A percentile compares a stretch with the other conserved stretches of the same genome.
Conservation (phyloP, 352 stramenopile genomes). For the Phytopythium chamaehyphon region DNA sequence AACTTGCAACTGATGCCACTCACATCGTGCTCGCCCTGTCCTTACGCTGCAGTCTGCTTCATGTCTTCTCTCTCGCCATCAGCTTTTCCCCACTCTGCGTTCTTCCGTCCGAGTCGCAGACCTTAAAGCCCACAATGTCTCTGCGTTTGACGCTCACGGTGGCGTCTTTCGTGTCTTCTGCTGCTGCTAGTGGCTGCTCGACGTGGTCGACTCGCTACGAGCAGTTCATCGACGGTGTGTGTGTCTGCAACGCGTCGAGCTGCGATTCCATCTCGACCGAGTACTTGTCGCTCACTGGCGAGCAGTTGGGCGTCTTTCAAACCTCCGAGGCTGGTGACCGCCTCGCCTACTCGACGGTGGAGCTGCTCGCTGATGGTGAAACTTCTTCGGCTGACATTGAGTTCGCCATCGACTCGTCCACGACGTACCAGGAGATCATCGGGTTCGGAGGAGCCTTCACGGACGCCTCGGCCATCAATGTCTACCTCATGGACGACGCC, state of each 20-base stretch:
- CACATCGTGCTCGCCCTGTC: too few species aligned
- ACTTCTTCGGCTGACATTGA: conserved; percentile 7
- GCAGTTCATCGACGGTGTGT: conserved; percentile 42
- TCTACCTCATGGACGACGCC: conserved; percentile 48
- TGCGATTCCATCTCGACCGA: conserved; percentile 55
- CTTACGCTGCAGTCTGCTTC: too few species aligned
- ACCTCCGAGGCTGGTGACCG: conserved; percentile 47
- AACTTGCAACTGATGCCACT: too few species aligned
- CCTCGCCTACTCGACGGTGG: conserved; percentile 32
- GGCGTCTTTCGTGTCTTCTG: conserved; percentile 4
- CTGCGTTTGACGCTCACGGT: conserved; percentile 7
- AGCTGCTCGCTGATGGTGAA: too few species aligned
- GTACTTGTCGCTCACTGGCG: conserved; percentile 27
- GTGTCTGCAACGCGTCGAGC: conserved; percentile 38
- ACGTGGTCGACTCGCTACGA: conserved; percentile 42
- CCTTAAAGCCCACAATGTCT: too few species aligned
- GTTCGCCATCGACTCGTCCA: conserved; percentile 36
- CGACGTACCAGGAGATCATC: conserved; percentile 75
- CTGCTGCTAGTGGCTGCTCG: conserved; percentile 25
- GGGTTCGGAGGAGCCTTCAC: conserved; percentile 91
- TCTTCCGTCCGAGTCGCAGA: too few species aligned
- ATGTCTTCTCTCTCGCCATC: too few species aligned
- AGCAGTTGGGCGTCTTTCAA: conserved; percentile 41
- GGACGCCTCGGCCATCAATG: conserved; percentile 76
- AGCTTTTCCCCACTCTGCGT: too few species aligned